A percentile compares a stretch with the other conserved stretches of the same genome.
These are phyloP conservation scores for Harringtonia lauricola DNA, from an alignment of 2,329 filamentous ascomycete genomes.

Conservation along the genomic window DNA sequence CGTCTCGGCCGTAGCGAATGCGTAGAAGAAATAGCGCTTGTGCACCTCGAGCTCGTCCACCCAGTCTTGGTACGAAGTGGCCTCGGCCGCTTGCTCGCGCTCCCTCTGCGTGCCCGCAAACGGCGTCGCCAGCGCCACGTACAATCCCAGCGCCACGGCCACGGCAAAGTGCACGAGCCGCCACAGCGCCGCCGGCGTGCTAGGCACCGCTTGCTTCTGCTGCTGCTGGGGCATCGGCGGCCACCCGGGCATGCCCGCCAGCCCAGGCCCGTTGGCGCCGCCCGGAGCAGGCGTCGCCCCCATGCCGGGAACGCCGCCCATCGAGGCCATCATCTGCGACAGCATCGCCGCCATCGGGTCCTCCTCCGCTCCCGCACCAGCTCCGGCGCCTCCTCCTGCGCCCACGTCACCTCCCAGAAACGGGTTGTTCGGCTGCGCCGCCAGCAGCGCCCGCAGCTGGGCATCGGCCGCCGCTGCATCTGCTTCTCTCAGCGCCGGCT, in stretches of 20 bases:
- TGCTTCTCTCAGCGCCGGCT: constrained; percentile 11
- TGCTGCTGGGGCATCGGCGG: constrained; percentile 17
- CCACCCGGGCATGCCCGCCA: constrained; percentile 20
- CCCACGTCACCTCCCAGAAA: constrained; percentile 2
- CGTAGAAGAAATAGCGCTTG: constrained; percentile 50
- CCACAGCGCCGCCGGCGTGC: constrained; percentile 44
- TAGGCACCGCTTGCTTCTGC: constrained; percentile 20
- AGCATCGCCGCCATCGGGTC: constrained; percentile 67
- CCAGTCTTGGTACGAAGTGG: constrained; percentile 13
- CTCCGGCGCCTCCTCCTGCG: background rate
- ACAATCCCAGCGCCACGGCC: constrained; percentile 57
- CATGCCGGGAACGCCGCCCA: constrained; percentile 30
- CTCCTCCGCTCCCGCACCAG: constrained; percentile 23
- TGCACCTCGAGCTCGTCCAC: constrained; percentile 6
- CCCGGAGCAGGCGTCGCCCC: constrained; percentile 14
- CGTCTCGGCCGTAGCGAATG: constrained; percentile 70
- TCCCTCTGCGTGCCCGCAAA: constrained; percentile 57
- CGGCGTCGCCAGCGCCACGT: constrained; percentile 55
- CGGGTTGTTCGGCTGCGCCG: constrained; percentile 13
- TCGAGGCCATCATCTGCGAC: constrained; percentile 54
- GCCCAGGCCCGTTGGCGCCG: constrained; percentile 14
- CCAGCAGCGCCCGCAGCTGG: constrained; percentile 55
- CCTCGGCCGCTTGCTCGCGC: constrained; percentile 34
- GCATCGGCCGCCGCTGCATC: constrained; percentile 36
- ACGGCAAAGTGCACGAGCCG: constrained; percentile 63